Base-by-base conservation (phyloP, 208 protist genomes). In the Trichomonas gallinae region DNA sequence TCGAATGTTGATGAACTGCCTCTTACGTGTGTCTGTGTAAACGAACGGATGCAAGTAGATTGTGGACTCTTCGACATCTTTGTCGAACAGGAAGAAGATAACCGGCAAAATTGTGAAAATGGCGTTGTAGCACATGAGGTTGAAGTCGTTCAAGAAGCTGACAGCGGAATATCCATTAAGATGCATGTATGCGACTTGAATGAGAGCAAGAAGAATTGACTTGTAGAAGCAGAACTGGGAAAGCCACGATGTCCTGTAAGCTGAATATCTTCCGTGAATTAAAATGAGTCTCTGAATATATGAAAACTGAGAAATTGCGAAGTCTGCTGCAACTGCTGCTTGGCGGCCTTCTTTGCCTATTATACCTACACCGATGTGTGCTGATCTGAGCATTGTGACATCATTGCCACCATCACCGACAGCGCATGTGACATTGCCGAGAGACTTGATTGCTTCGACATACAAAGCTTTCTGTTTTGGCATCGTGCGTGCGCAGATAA, bases 401-500 rank as follows among this genome's bases (percentile, higher is more conserved):
- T 97, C 97, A 96, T 97, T 97, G 48, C 97, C 97, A 81, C 97
- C 97, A 97, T 97, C 97, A 38, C 97, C 97, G 91, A 97, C 97
- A 17, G 96, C 97, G 4, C 97, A 96, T 40, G 49, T 96, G 48
- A 97, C 40, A 31, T 81, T 46, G 97, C 40, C 34, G 13, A 51
- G 96, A 96, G 26, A 96, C 91, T 58, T 96, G 45, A 96, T 97
- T 96, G 98, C 98, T 85, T 98, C 98, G 26, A 99, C 98, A 96
- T 99, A 98, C 23, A 98, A 98, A 0, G 99, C 98, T 97, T 99
- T 99, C 97, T 99, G 99, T 82, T 98, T 99, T 31, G 99, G 99
- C 49, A 98, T 98, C 97, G 98, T 99, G 21, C 99, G 97, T 46
- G 98, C 99, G 51, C 99, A 98, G 36, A 99, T 98, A 9, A 99